Evolutionary conservation across 2,329 filamentous ascomycete species (phyloP), one percentile per base, ranked within the genome.

Genomic region (Colletotrichum liaoningense): DNA sequence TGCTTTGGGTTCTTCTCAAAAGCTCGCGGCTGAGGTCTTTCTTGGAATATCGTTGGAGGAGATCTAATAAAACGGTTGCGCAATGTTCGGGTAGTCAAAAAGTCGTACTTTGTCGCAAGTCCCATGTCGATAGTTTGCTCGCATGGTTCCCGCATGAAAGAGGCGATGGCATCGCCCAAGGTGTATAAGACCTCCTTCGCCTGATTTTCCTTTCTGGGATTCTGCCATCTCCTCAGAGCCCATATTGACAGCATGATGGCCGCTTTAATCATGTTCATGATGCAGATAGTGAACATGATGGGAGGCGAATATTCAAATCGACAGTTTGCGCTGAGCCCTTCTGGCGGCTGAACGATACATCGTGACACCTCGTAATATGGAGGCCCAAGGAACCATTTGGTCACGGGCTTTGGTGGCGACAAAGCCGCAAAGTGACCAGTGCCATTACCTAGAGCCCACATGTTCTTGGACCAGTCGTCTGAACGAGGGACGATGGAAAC

Each of bases 401-500:
- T 68, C 1, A 68, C 57, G 22, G 57, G 57, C 4, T 63, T 63
- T 5, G 46, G 28, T 8, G 65, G 65, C 3, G 46, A 63, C 16
- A 16, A 26, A n/a, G 65, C 65, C 4, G 35, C 22, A 8, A 68
- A 68, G 16, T 16, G 12, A 8, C 57, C 57, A 8, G 42, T 68
- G 3, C 65, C 57, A 14, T 68, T 68, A 4, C 65, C 57, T 4
- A 68, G 24, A 38, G 65, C 65, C 57, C 57, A 68, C 57, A 68
- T 68, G 57, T 68, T 68, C 30, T 68, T 68, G 1, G 26, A 42
- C 65, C 57, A 68, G 9, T 68, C 46, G 12, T 68, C 65, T 1
- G 28, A 55, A 2, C 65, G 65, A 35, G 65, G 65, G 4, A 68
- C 57, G 14, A 68, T 42, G n/a, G 65, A 68, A 14, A 68, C 65